Evolutionary conservation across 2,329 filamentous ascomycete genomes (phyloP).

Genomic region (Ascochyta koolunga): DNA sequence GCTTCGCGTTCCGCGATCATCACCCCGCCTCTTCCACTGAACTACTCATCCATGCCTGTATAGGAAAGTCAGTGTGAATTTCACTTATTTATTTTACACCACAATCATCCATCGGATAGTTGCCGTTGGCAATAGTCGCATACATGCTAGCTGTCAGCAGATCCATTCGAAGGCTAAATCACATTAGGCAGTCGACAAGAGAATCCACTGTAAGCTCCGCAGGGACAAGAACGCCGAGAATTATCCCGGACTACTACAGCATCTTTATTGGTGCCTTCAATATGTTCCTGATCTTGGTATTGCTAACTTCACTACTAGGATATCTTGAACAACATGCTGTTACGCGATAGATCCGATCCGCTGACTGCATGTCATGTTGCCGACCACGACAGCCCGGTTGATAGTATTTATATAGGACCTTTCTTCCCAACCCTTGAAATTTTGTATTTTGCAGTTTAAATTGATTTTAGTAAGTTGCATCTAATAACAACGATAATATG

Average conservation of each 20-base stretch:
- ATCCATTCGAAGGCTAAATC: background rate
- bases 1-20: no score
- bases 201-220: constrained; percentile 1
- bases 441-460: background rate
- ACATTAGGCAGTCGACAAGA: constrained; percentile 15
- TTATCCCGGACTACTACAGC: background rate
- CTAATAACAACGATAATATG: background rate
- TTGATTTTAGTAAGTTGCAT: background rate
- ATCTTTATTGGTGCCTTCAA: constrained; percentile 2
- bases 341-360: constrained; percentile 11
- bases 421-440: background rate
- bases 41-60: no score
- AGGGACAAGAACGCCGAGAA: constrained; percentile 16
- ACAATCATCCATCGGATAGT: background rate
- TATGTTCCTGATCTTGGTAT: constrained; percentile 10
- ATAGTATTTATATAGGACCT: background rate
- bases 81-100: background rate
- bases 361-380: constrained; percentile 1
- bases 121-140: background rate
- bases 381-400: background rate
- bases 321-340: background rate
- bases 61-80: no score
- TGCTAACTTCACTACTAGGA: background rate
- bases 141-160: background rate
- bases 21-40: no score